These are phyloP conservation scores for Bacterosira constricta DNA, from an alignment of 108 stramenopile species.

Conservation along the genomic window DNA sequence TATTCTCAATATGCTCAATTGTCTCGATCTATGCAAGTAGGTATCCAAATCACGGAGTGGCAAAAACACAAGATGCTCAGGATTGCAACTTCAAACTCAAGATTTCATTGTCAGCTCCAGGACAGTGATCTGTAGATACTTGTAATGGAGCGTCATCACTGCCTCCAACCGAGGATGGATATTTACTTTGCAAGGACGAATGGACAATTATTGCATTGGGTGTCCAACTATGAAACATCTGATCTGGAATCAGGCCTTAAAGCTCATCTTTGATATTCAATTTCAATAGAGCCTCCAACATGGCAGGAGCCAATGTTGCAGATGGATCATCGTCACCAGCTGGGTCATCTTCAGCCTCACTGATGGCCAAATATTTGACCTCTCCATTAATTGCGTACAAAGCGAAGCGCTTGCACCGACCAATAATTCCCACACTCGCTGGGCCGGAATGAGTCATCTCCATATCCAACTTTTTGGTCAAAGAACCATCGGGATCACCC, in stretches of 20 bases:
- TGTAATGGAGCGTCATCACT: slow-evolving; percentile 39
- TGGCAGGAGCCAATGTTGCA: slow-evolving; percentile 34
- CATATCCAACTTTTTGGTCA: slow-evolving; percentile 47
- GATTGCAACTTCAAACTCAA: slow-evolving; percentile 5
- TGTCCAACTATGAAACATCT: neutral
- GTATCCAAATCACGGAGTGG: no score
- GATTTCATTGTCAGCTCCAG: slow-evolving; percentile 15
- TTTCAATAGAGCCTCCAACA: slow-evolving; percentile 45
- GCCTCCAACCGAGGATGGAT: slow-evolving; percentile 11
- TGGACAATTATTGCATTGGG: neutral
- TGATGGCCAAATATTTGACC: slow-evolving; percentile 38
- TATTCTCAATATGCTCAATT: neutral
- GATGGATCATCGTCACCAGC: slow-evolving; percentile 51
- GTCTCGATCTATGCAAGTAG: neutral
- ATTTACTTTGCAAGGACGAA: neutral
- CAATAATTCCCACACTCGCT: slow-evolving; percentile 34
- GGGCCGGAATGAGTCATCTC: slow-evolving; percentile 51
- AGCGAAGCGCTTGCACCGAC: slow-evolving; percentile 54
- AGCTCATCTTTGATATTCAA: slow-evolving; percentile 38
- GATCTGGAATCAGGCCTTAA: no score
- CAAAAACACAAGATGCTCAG: slow-evolving; percentile 17
- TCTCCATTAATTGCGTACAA: slow-evolving; percentile 44
- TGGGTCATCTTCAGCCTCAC: slow-evolving; percentile 51
- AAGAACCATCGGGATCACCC: slow-evolving; percentile 37
- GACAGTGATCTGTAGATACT: neutral